Evolutionary conservation across 2,329 filamentous ascomycete species (phyloP), one percentile per base, ranked within the genome.

Genomic region (Paraconiothyrium brasiliense): DNA sequence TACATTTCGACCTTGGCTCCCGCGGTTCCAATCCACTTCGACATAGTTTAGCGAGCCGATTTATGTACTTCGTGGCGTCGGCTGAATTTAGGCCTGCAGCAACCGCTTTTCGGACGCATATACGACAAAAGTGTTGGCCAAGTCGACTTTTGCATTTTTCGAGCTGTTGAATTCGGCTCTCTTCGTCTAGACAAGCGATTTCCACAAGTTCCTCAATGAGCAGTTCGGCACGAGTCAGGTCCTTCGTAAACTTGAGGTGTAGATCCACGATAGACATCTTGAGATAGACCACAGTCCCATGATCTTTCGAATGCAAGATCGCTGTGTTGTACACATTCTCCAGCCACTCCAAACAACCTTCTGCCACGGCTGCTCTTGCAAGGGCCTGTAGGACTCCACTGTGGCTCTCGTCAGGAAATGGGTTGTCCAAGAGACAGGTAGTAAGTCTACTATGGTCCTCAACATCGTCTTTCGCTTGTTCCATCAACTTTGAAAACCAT

Each of bases 121-220:
- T 46, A 3, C 13, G 30, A 39, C 48, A 20, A 27, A 20, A 59
- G 11, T 59, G 37, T 34, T 54, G n/a, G 4, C n/a, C 57, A 6
- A 44, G 16, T 9, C 4, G n/a, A 9, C 20, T 10, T 43, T 59
- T 59, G 48, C 48, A 52, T n/a, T 7, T 34, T 6, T 55, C 58
- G 39, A 60, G 44, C 6, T 60, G 43, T 32, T 30, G 3, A 8
- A 60, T 41, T 11, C 20, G 49, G 27, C 14, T 24, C 2, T 34
- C 35, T 48, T 37, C n/a, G 32, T 35, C 30, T 20, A 60, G 34
- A 20, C 37, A 46, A 9, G 43, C 39, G 30, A 55, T 34, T 2
- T 60, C 50, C 7, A 48, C n/a, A 11, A 60, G 34, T 35, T 55
- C 41, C 20, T 60, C 51, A 14, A 60, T 54, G 24, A 48, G 37